Evolutionary conservation across 2,329 filamentous ascomycete species (phyloP).

Genomic region (Amesomyces nigricolor): DNA sequence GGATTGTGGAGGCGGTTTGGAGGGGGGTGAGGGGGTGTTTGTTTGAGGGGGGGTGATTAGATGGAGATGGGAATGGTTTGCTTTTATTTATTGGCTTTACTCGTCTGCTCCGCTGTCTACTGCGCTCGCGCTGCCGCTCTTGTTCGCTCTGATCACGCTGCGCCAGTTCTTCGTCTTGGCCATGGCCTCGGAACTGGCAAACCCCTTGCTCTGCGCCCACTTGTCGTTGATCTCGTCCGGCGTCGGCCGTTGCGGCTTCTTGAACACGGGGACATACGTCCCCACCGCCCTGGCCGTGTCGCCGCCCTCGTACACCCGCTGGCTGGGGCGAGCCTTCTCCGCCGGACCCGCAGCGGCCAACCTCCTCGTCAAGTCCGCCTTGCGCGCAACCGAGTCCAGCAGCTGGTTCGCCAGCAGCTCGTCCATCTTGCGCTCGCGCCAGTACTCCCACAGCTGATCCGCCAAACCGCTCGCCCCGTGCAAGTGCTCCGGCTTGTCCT

Average conservation of each 20-base stretch:
- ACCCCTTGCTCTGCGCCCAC: slow-evolving; percentile 58
- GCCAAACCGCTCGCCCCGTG: slow-evolving; percentile 62
- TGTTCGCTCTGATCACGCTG: slow-evolving; percentile 28
- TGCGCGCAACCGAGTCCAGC: slow-evolving; percentile 53
- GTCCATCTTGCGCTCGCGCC: slow-evolving; percentile 82
- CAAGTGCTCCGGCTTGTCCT: slow-evolving; percentile 53
- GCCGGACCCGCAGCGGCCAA: slow-evolving; percentile 38
- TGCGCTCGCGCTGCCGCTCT: slow-evolving; percentile 11
- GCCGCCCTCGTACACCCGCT: slow-evolving; percentile 50
- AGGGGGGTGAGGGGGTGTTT: slow-evolving; percentile 72
- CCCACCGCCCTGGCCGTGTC: slow-evolving; percentile 46
- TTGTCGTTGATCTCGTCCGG: slow-evolving; percentile 54
- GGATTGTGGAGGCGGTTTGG: slow-evolving; percentile 84
- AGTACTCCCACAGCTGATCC: slow-evolving; percentile 73
- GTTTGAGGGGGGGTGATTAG: slow-evolving; percentile 51
- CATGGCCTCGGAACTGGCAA: slow-evolving; percentile 47
- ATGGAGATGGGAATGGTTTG: neutral
- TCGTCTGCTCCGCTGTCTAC: slow-evolving; percentile 7
- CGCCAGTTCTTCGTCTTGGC: slow-evolving; percentile 34
- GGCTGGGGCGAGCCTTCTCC: slow-evolving; percentile 30
- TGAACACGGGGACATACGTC: slow-evolving; percentile 50
- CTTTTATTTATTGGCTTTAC: neutral
- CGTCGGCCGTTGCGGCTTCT: slow-evolving; percentile 43
- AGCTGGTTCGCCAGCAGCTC: slow-evolving; percentile 75
- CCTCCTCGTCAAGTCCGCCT: slow-evolving; percentile 26